Conservation (phyloP, 2,329 filamentous ascomycete genomes). For the Alternaria atra region DNA sequence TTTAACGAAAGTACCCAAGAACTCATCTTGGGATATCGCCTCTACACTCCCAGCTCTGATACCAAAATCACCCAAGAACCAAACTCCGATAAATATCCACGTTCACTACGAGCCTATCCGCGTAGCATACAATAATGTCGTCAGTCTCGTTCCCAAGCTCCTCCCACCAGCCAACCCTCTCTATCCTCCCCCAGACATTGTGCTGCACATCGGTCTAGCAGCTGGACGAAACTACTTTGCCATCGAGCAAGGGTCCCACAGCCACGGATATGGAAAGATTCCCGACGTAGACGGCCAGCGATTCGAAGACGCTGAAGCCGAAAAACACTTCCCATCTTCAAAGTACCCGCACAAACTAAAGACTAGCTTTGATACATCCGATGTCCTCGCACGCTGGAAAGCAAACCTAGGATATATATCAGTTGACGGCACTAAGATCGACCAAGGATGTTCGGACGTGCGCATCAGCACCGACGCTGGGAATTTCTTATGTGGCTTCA, state of each 20-base stretch:
- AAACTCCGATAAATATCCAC: slow-evolving; percentile 47
- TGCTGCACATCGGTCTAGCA: slow-evolving; percentile 52
- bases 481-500: slow-evolving; percentile 51
- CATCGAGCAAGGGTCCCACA: slow-evolving; percentile 44
- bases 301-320: slow-evolving; percentile 31
- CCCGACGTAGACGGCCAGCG: slow-evolving; percentile 45
- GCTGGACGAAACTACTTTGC: slow-evolving; percentile 48
- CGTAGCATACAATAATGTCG: slow-evolving; percentile 48
- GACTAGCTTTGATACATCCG: slow-evolving; percentile 43
- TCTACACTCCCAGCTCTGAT: slow-evolving; percentile 48
- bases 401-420: slow-evolving; percentile 19
- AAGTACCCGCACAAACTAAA: slow-evolving; percentile 35
- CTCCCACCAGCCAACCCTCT: slow-evolving; percentile 33
- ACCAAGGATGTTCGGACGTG: slow-evolving; percentile 32
- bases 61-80: slow-evolving; percentile 32
- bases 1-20: slow-evolving; percentile 40
- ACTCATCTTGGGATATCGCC: slow-evolving; percentile 52
- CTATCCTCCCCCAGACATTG: slow-evolving; percentile 38
- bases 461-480: slow-evolving; percentile 43
- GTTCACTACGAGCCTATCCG: slow-evolving; percentile 46
- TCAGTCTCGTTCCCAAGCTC: slow-evolving; percentile 36
- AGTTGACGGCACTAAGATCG: background rate
- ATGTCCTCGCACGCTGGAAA: slow-evolving; percentile 47
- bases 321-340: slow-evolving; percentile 26
- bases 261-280: slow-evolving; percentile 41